Evolutionary conservation across 2,329 filamentous ascomycete genomes (phyloP), one percentile per base, ranked within the genome.

Genomic region (Phyllosticta capitalensis): DNA sequence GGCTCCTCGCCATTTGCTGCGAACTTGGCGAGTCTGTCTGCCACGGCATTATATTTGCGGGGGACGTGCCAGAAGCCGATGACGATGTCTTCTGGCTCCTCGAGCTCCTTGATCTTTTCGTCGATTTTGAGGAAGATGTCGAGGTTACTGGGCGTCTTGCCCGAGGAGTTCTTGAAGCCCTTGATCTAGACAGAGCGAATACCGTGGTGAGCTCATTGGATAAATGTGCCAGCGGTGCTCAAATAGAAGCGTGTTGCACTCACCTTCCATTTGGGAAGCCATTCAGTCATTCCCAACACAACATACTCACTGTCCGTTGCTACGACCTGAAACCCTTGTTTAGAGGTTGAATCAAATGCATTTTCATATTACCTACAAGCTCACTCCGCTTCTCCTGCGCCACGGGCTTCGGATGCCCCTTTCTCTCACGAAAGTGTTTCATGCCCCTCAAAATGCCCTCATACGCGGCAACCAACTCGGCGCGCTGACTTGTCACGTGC

Each of bases 241-340:
- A 5, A 7, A n/a, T 12, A 17, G 17, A 6, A 9, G 10, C 12
- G 14, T 2, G 17, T 1, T 5, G 14, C 14, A n/a, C 38, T 45
- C 3, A 45, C 38, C 17, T 45, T 45, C 38, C 38, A 45, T 6
- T 45, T 45, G 14, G 38, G 38, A 12, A 45, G 38, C 38, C 38
- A 45, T n/a, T 45, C 14, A 1, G 38, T 45, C 38, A 64, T 64
- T 14, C 62, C 62, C 53, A 60, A 62, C 10, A 62, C 59, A 22
- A 64, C 62, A 58, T 64, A 63, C 38, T 62, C 56, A 19, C 59
- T 62, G 55, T 64, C 61, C 26, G 59, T 63, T 28, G 62, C 63
- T 22, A 64, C 52, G 33, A 61, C 54, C 55, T n/a, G n/a, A n/a
- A n/a, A n/a, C n/a, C n/a, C n/a, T n/a, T n/a, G n/a, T n/a, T n/a